These are phyloP conservation scores for Mortierella sp. DNA, from an alignment of 371 early-diverging fungal species.

Conservation along the genomic window DNA sequence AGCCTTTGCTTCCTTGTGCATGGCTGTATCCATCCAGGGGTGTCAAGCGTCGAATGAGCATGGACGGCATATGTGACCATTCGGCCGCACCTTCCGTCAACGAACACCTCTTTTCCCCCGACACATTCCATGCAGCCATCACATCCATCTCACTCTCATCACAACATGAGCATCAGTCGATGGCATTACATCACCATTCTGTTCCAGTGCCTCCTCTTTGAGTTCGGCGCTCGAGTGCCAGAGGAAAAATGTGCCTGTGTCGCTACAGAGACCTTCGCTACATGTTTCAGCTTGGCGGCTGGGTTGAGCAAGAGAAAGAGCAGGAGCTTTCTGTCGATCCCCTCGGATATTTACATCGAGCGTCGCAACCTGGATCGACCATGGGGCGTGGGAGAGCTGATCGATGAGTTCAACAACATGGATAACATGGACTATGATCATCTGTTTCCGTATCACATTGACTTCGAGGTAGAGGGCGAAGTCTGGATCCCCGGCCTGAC, in stretches of 20 bases:
- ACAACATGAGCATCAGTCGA: neutral
- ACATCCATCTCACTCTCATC: too few species aligned
- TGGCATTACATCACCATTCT: neutral
- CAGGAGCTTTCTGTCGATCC: neutral
- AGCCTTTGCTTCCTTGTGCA: too few species aligned
- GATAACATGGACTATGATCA: neutral
- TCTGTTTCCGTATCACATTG: neutral
- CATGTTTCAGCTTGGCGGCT: neutral
- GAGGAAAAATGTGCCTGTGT: neutral
- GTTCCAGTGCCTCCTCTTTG: conserved; percentile 3
- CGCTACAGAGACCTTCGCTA: neutral
- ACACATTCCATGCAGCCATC: too few species aligned
- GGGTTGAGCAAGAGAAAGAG: neutral
- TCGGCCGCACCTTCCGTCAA: too few species aligned
- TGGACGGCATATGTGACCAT: too few species aligned
- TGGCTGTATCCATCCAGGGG: too few species aligned
- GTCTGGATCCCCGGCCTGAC: neutral
- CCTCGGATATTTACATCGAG: conserved; percentile 1
- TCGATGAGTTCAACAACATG: neutral
- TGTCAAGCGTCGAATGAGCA: too few species aligned
- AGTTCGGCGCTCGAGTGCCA: neutral
- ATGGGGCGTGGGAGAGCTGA: neutral
- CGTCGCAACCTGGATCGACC: neutral
- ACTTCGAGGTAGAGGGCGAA: neutral
- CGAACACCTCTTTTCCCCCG: too few species aligned